Evolutionary conservation across 148 eudicot species (phyloP), one percentile per base, ranked within the genome.

Genomic region (Silene uniflora): DNA sequence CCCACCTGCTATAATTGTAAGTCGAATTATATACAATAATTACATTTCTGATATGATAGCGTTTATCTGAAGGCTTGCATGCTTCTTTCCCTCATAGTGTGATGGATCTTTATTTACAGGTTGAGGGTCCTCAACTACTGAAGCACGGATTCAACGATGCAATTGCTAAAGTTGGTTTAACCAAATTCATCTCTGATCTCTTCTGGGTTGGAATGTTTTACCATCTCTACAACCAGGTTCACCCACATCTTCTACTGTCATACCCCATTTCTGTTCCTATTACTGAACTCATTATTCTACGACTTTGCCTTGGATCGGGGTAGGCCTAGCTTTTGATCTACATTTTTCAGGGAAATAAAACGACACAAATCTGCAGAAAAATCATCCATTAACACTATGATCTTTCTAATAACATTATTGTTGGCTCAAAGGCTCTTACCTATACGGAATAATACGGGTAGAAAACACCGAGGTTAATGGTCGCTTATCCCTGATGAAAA

Each of bases 171-270:
- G 99, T 95, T 72, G 99, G 99, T 24, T 18, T 91, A 56, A 86
- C 92, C 79, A 95, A 95, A 80, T 92, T 95, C 80, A 18, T 91
- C 35, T 59, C 92, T 12, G 99, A 95, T 81, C 94, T 95, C 64
- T 90, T 92, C 80, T 95, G 96, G 96, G 99, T 92, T 39, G 99
- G 99, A 83, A 87, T 95, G 97, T 95, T 95, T 83, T 95, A 95
- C 85, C 99, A 95, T 67, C 96, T 95, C 81, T 95, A 95, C 85
- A 95, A 95, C 83, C 99, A 95, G 98, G 99, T 92, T 63, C 29
- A 18, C 44, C 60, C 27, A 4, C 73, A 29, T 55, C 73, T 61
- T 66, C 27, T 65, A 25, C 29, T 10, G 13, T 7, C 25, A 21
- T 62, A 23, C 29, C n/a, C n/a, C 23, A 21, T 12, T 52, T 52